phyloP scores from a whole-genome alignment of 1,284 basidiomycete genomes.

The Trichosporon sp. region DNA sequence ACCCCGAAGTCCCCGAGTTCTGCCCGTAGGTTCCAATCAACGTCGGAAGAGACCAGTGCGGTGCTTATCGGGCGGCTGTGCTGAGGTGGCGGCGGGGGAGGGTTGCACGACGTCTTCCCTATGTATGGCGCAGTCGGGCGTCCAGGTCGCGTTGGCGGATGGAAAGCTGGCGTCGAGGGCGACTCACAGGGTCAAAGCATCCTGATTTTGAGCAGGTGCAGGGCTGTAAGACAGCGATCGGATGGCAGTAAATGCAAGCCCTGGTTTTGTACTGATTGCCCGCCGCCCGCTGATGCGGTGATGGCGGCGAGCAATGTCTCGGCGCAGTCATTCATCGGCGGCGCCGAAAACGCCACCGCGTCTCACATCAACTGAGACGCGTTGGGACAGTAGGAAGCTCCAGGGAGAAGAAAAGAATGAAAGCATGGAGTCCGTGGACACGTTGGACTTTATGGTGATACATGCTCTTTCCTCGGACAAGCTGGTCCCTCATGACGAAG shows the following conservation, averaged over 20 bases:
- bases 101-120: not conserved
- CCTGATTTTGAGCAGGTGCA: not conserved
- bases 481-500: too few relatives aligned
- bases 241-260: not conserved
- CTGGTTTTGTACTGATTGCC: constrained; percentile 5
- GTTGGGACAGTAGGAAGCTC: not conserved
- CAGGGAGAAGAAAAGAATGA: not conserved
- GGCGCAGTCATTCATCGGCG: not conserved
- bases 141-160: not conserved
- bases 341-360: not conserved
- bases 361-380: not conserved
- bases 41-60: not conserved
- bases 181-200: not conserved
- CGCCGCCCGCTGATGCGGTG: not conserved
- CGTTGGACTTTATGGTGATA: too few relatives aligned
- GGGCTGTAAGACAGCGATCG: not conserved
- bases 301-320: not conserved
- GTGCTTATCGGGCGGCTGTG: not conserved
- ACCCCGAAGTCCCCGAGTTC: too few relatives aligned
- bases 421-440: too few relatives aligned
- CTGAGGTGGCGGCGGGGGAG: not conserved
- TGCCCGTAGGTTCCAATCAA: not conserved
- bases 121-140: not conserved
- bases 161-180: not conserved
- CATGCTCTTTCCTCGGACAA: too few relatives aligned